These are phyloP conservation scores for Pleomassaria siparia DNA, from an alignment of 2,329 filamentous ascomycete genomes.

Conservation along the genomic window DNA sequence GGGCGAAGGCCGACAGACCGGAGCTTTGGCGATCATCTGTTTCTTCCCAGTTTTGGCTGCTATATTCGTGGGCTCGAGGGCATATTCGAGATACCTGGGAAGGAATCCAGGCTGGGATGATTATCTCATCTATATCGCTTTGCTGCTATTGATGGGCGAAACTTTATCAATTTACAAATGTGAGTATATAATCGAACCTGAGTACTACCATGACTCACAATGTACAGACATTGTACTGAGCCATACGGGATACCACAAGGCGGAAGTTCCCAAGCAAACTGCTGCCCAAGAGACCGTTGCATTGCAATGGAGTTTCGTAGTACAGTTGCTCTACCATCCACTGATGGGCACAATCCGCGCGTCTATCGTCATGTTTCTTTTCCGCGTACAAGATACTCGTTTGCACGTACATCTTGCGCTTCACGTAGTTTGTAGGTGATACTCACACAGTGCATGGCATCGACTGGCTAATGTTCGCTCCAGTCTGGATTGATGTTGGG, in stretches of 20 bases:
- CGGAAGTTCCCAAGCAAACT: slow-evolving; percentile 33
- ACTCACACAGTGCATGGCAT: too few species aligned
- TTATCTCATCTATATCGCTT: slow-evolving; percentile 29
- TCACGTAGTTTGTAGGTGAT: slow-evolving; percentile 29
- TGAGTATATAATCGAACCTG: slow-evolving; percentile 8
- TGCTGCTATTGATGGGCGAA: slow-evolving; percentile 25
- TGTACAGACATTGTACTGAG: slow-evolving; percentile 26
- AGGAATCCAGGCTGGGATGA: slow-evolving; percentile 39
- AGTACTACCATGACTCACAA: slow-evolving; percentile 1
- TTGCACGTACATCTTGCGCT: slow-evolving; percentile 31
- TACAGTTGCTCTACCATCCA: slow-evolving; percentile 44
- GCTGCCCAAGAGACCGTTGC: slow-evolving; percentile 28
- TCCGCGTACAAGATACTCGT: slow-evolving; percentile 38
- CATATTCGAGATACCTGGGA: slow-evolving; percentile 31
- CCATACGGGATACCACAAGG: slow-evolving; percentile 36
- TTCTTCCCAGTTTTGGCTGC: slow-evolving; percentile 31
- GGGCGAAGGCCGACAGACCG: slow-evolving; percentile 32
- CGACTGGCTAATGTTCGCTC: neutral
- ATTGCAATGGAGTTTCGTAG: slow-evolving; percentile 37
- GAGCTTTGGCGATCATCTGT: slow-evolving; percentile 27
- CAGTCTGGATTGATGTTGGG: slow-evolving; percentile 39
- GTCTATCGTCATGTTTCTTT: slow-evolving; percentile 43
- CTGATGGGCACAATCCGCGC: slow-evolving; percentile 40
- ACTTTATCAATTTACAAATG: slow-evolving; percentile 28
- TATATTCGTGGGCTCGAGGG: slow-evolving; percentile 29